phyloP scores from a whole-genome alignment of 139 green algal genomes.

The Micromonas pusilla region DNA sequence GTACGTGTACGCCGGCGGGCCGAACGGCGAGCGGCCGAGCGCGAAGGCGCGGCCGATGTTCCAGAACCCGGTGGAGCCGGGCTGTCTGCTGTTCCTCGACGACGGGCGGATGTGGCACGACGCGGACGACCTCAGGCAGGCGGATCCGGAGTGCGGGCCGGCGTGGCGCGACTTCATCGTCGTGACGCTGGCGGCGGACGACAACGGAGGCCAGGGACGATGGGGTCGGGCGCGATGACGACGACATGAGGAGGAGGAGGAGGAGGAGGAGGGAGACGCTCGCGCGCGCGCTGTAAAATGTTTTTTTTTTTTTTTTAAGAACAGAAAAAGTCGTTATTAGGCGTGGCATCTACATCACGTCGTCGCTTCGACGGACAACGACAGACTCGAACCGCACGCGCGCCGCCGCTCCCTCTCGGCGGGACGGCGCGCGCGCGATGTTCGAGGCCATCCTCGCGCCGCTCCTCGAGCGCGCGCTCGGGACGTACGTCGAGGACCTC shows the following conservation, averaged over 20 bases:
- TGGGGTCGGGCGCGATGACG: too few relatives aligned
- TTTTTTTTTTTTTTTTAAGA: too few relatives aligned
- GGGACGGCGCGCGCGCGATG: background rate
- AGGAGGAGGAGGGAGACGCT: too few relatives aligned
- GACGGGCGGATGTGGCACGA: background rate
- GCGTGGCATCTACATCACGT: too few relatives aligned
- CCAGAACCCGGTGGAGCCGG: background rate
- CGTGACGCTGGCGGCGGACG: background rate
- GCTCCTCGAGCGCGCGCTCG: background rate
- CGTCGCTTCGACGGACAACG: too few relatives aligned
- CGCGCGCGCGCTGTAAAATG: too few relatives aligned
- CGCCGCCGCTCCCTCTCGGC: too few relatives aligned
- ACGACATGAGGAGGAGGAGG: too few relatives aligned
- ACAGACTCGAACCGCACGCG: too few relatives aligned
- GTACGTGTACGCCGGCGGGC: background rate
- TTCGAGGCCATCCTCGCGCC: background rate
- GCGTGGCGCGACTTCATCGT: background rate
- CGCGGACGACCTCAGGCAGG: background rate
- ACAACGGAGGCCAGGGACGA: too few relatives aligned
- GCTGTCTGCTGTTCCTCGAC: background rate
- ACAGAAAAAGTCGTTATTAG: too few relatives aligned
- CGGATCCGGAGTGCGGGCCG: background rate
- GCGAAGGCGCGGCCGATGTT: background rate
- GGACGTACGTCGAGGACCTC: background rate
- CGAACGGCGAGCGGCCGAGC: background rate